These are phyloP conservation scores for Colletotrichum chlorophyti DNA, from an alignment of 2,329 filamentous ascomycete species.

Conservation along the genomic window DNA sequence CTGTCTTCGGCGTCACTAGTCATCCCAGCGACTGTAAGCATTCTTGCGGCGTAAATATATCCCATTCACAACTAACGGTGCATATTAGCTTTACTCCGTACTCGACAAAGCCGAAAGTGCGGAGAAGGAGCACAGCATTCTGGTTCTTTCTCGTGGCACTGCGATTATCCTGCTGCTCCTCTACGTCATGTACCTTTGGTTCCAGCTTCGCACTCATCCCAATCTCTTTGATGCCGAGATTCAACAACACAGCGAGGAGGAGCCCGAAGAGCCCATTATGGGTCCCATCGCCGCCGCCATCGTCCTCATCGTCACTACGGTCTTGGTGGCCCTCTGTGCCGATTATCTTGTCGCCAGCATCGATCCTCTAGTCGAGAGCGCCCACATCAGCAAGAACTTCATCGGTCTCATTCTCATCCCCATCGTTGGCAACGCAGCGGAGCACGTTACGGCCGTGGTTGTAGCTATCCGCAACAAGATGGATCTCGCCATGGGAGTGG, in stretches of 20 bases:
- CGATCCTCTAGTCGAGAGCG: slow-evolving; percentile 72
- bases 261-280: slow-evolving; percentile 58
- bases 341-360: slow-evolving; percentile 82
- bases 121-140: slow-evolving; percentile 62
- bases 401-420: slow-evolving; percentile 82
- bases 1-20: slow-evolving; percentile 80
- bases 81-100: slow-evolving; percentile 67
- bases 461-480: slow-evolving; percentile 81
- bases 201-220: slow-evolving; percentile 79
- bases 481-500: slow-evolving; percentile 77
- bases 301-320: slow-evolving; percentile 73
- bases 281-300: slow-evolving; percentile 67
- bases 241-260: slow-evolving; percentile 36
- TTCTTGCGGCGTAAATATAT: not conserved
- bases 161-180: slow-evolving; percentile 77
- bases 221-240: slow-evolving; percentile 70
- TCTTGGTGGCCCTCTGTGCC: slow-evolving; percentile 76
- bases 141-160: slow-evolving; percentile 77
- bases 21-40: slow-evolving; percentile 72
- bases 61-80: not conserved
- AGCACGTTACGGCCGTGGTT: slow-evolving; percentile 82
- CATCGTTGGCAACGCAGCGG: slow-evolving; percentile 81
- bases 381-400: slow-evolving; percentile 79
- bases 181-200: slow-evolving; percentile 79
- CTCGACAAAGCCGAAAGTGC: slow-evolving; percentile 53